Evolutionary conservation across 768 basidiomycete species (phyloP).

Genomic region (Amylocystis lapponica): DNA sequence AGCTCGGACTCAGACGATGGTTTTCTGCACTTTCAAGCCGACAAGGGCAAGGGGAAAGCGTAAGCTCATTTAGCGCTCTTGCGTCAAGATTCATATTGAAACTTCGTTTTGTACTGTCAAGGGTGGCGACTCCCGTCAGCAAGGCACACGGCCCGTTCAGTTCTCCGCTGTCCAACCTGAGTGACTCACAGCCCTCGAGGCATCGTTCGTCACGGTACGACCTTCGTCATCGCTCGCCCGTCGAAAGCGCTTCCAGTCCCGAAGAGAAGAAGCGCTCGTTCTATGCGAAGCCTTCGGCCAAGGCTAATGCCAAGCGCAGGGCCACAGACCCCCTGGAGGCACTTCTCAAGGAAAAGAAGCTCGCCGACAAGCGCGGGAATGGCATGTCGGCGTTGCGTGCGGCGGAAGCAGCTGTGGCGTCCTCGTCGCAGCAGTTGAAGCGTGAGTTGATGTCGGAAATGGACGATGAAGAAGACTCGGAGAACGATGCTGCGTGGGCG

Average conservation of each 20-base stretch:
- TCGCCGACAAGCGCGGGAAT: constrained; percentile 15
- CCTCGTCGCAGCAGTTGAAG: constrained; percentile 13
- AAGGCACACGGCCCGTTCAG: constrained; percentile 1
- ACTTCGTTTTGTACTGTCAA: not conserved
- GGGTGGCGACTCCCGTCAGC: not conserved
- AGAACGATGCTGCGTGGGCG: constrained; percentile 11
- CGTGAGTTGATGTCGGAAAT: constrained; percentile 16
- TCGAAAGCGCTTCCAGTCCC: not conserved
- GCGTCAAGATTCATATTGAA: not conserved
- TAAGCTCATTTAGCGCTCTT: not conserved
- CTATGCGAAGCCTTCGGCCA: constrained; percentile 6
- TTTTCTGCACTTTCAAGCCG: not conserved
- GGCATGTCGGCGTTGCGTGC: constrained; percentile 15
- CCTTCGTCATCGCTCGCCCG: constrained; percentile 12
- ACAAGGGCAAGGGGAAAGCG: constrained; percentile 9
- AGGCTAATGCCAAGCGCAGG: no score
- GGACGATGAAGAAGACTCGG: constrained; percentile 18
- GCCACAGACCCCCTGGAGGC: constrained; percentile 54
- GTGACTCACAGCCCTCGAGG: not conserved
- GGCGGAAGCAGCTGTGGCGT: constrained; percentile 13
- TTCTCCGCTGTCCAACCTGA: not conserved
- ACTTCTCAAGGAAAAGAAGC: constrained; percentile 23
- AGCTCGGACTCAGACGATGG: constrained; percentile 41
- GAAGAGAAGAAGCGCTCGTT: not conserved
- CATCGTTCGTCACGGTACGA: constrained; percentile 9